Base-by-base conservation (phyloP, 441 rosid species). In the Jatropha podagrica region DNA sequence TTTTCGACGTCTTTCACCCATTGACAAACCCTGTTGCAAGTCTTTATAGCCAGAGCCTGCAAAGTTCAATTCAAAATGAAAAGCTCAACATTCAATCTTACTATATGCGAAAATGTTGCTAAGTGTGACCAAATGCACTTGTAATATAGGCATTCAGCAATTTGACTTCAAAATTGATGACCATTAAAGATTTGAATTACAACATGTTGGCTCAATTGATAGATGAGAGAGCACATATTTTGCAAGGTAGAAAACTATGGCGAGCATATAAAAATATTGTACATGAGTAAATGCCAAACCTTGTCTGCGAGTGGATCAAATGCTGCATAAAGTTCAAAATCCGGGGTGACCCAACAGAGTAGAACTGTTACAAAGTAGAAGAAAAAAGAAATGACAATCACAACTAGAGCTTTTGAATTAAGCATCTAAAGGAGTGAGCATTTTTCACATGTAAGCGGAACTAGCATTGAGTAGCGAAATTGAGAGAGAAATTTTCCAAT, bases 231-330 rank as follows among this genome's bases (percentile, higher is more conserved):
- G 52, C 52, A 13, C 52, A 13, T 48, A 4, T 48, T 48, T 48
- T 42, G 1, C 32, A 32, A 32, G 32, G 32, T 32, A 32, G 32
- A 32, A 32, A 32, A 32, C 32, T 32, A 32, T 0, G 32, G 32
- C 32, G 2, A 32, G 32, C 32, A 32, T 32, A 32, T 32, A 32
- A 32, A 32, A 32, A 32, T 32, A 32, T 32, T 32, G 32, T 32
- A 32, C 32, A 32, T 32, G 32, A 42, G 63, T 13, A 77, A 40
- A 76, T 44, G 77, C 10, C 89, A 73, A 68, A 96, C 99, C 98
- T 96, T 96, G 82, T 96, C 97, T 63, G 98, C 97, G 65, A 94
- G 94, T 14, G 99, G 99, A 89, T 96, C 98, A 73, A 94, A 94
- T 74, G 97, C 93, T 23, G 97, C 97, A 77, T 96, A 96, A 76